A percentile compares a stretch with the other conserved stretches of the same genome.
These are phyloP conservation scores for Friedmanniomyces simplex DNA, from an alignment of 495 filamentous ascomycete genomes.

Conservation along the genomic window DNA sequence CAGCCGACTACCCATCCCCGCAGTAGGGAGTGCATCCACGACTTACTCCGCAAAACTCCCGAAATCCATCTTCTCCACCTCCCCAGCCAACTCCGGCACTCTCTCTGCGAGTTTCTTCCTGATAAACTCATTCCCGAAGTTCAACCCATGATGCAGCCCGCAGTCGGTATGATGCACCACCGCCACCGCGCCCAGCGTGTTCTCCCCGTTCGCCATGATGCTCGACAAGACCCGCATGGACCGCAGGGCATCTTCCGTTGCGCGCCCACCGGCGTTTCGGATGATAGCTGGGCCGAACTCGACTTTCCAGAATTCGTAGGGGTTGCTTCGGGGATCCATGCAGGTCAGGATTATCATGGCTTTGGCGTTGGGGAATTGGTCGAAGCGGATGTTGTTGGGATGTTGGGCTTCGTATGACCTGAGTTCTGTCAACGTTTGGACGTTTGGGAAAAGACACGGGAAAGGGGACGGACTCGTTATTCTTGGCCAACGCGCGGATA, in stretches of 20 bases:
- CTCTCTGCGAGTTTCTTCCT: not conserved
- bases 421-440: not conserved
- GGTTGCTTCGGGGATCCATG: constrained; percentile 5
- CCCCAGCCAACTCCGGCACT: not conserved
- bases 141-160: not conserved
- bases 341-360: constrained; percentile 9
- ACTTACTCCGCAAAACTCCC: constrained; percentile 12
- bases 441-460: not conserved
- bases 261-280: constrained; percentile 3
- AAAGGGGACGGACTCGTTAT: not conserved
- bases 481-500: not conserved
- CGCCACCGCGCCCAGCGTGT: constrained; percentile 1
- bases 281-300: not conserved
- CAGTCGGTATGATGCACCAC: constrained; percentile 9
- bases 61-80: not conserved
- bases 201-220: not conserved
- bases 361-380: constrained; percentile 9
- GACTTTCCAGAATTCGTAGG: constrained; percentile 2
- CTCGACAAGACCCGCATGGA: not conserved
- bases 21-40: not conserved
- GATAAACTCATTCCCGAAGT: constrained; percentile 2
- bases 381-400: not conserved
- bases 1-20: not conserved
- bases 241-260: not conserved
- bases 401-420: not conserved